Conservation (phyloP, 371 early-diverging fungal genomes). For the Mucor mucedo region DNA sequence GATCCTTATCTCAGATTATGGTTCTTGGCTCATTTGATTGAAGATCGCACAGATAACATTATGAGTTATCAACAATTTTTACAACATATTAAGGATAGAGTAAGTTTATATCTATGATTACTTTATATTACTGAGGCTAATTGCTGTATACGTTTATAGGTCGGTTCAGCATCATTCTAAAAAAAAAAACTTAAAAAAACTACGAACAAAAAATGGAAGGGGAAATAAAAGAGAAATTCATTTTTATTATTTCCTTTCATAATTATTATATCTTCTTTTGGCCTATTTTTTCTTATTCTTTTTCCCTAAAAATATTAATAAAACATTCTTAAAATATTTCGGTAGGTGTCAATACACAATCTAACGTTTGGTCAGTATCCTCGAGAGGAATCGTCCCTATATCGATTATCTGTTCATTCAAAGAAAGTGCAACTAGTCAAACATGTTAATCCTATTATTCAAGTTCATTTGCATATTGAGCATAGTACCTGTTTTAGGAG, state of each 20-base stretch:
- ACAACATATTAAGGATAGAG: conserved; percentile 67
- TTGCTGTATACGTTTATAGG: conserved; percentile 2
- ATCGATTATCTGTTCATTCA: conserved; percentile 61
- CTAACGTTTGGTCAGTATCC: conserved; percentile 46
- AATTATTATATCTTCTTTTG: neutral
- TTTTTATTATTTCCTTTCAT: conserved; percentile 2
- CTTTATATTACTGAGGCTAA: neutral
- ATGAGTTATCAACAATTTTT: conserved; percentile 88
- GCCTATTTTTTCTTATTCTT: neutral
- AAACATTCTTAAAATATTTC: conserved; percentile 21
- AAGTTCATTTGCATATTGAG: neutral
- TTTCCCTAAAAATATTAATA: conserved; percentile 9
- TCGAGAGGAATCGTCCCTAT: conserved; percentile 44
- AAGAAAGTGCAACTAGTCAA: conserved; percentile 58
- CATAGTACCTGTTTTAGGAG: conserved; percentile 39
- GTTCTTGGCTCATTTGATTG: conserved; percentile 88
- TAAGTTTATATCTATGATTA: conserved; percentile 18
- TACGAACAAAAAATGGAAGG: neutral
- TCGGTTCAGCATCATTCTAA: conserved; percentile 33
- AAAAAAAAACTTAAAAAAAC: conserved; percentile 4
- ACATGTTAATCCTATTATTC: neutral
- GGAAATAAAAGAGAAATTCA: neutral
- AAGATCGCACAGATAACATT: conserved; percentile 86
- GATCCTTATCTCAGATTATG: conserved; percentile 82
- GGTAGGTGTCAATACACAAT: conserved; percentile 40